These are phyloP conservation scores for Takashimella koratensis DNA, from an alignment of 1,284 basidiomycete genomes.

Conservation along the genomic window DNA sequence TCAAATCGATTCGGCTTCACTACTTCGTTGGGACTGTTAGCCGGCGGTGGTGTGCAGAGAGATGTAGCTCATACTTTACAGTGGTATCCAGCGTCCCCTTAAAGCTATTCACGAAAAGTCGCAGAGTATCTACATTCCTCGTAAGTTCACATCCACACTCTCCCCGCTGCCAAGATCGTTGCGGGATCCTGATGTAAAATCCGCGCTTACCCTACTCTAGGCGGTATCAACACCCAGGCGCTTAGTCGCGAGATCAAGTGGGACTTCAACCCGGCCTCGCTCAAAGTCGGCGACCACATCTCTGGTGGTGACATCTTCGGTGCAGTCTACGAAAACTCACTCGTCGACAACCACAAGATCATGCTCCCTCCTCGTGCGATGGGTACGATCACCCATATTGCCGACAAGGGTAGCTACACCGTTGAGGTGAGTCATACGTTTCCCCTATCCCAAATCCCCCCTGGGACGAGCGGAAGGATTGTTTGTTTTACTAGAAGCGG, in stretches of 20 bases:
- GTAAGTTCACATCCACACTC: conserved; percentile 38
- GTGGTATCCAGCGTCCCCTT: conserved; percentile 84
- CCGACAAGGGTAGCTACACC: conserved; percentile 89
- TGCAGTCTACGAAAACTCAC: conserved; percentile 92
- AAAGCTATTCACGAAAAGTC: conserved; percentile 94
- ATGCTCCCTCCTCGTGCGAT: conserved; percentile 91
- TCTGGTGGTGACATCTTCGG: conserved; percentile 97
- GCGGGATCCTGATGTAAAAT: no score
- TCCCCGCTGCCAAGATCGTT: no score
- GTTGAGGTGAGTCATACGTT: conserved; percentile 65
- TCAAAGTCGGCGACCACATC: conserved; percentile 92
- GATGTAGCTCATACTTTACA: no score
- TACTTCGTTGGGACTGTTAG: no score
- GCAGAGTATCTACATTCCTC: conserved; percentile 97
- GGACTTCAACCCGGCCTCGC: conserved; percentile 89
- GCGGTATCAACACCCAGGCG: conserved; percentile 93
- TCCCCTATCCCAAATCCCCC: background rate
- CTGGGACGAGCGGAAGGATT: background rate
- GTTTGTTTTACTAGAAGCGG: no score
- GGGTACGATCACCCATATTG: conserved; percentile 90
- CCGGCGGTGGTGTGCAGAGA: no score
- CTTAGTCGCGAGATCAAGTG: conserved; percentile 84
- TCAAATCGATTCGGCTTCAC: no score
- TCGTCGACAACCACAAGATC: conserved; percentile 95
- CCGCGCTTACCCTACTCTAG: conserved; percentile 14